Evolutionary conservation across 106 monocot genomes (phyloP).

Genomic region (Vanilla planifolia): DNA sequence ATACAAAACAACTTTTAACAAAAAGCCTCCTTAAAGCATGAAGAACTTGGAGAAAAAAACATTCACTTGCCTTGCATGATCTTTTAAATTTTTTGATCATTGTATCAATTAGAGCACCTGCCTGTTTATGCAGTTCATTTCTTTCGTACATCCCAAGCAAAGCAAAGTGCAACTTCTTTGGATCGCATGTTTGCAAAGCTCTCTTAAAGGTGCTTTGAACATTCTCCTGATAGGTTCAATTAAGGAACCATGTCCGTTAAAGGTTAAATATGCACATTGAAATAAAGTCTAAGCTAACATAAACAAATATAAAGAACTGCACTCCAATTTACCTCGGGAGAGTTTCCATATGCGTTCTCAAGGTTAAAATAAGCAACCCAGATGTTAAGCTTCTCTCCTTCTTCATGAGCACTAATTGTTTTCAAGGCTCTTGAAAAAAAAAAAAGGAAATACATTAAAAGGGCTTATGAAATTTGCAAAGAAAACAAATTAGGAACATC

Average conservation of each 20-base stretch:
- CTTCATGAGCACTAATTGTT: conserved; percentile 78
- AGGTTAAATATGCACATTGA: not conserved
- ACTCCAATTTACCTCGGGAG: conserved; percentile 49
- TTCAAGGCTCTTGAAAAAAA: conserved; percentile 61
- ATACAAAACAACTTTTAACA: not conserved
- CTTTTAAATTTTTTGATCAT: conserved; percentile 79
- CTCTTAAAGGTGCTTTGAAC: conserved; percentile 70
- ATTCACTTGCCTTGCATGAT: conserved; percentile 74
- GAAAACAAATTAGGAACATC: no score
- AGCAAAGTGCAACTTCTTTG: conserved; percentile 76
- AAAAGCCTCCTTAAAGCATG: no score
- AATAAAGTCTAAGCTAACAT: not conserved
- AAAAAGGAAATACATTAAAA: not conserved
- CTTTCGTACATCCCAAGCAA: conserved; percentile 80
- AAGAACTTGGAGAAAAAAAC: not conserved
- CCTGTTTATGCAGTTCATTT: conserved; percentile 56
- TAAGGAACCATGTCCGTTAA: not conserved
- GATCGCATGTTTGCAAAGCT: conserved; percentile 83
- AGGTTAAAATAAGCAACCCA: conserved; percentile 96
- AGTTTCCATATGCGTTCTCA: conserved; percentile 86
- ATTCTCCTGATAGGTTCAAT: conserved; percentile 45
- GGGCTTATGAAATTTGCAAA: no score
- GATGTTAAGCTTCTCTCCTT: conserved; percentile 87
- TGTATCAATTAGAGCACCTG: conserved; percentile 68
- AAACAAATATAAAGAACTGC: not conserved